Conservation (phyloP, 129 eudicot genomes). For the Centrapalus pauciflorus region DNA sequence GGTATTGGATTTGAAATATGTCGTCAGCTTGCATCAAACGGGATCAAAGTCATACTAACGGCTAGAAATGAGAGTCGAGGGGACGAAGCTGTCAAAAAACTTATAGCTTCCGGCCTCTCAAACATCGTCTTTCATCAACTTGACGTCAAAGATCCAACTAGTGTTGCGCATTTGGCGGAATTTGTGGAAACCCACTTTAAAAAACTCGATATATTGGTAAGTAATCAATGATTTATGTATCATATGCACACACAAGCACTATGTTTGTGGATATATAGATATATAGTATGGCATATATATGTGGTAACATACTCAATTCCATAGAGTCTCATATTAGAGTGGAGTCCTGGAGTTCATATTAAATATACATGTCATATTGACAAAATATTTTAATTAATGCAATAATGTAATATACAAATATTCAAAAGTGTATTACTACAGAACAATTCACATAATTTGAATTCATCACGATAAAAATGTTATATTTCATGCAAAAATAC, state of each 20-base stretch:
- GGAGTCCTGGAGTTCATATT: too few species aligned
- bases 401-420: too few species aligned
- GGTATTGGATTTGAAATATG: constrained; percentile 23
- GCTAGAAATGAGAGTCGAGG: constrained; percentile 19
- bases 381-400: too few species aligned
- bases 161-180: not conserved
- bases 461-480: too few species aligned
- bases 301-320: not conserved
- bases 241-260: not conserved
- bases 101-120: not conserved
- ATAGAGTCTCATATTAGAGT: too few species aligned
- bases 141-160: constrained; percentile 12
- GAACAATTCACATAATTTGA: too few species aligned
- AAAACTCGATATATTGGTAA: constrained; percentile 24
- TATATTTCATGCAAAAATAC: too few species aligned
- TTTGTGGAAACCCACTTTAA: constrained; percentile 7
- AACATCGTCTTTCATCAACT: constrained; percentile 18
- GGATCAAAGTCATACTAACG: constrained; percentile 11
- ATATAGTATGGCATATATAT: not conserved
- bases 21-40: constrained; percentile 9
- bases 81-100: constrained; percentile 5
- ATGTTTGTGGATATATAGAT: not conserved
- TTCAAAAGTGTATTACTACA: too few species aligned
- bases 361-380: too few species aligned
- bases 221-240: not conserved